Percentiles rank a stretch among this genome's conserved stretches.
Conservation (phyloP, 371 early-diverging fungal species). For the Apophysomyces variabilis region DNA sequence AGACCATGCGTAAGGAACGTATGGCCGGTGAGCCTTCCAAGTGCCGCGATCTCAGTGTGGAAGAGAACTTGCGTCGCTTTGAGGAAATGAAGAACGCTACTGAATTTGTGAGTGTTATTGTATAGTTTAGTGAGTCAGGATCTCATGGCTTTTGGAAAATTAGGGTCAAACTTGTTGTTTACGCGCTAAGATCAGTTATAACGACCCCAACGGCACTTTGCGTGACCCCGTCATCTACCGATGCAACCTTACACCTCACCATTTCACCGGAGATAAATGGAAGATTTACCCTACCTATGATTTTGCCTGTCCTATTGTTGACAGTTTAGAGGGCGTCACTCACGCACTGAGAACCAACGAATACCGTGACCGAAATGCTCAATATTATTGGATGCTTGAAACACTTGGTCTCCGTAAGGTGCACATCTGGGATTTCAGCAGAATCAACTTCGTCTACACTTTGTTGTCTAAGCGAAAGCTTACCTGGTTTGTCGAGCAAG, state of each 20-base stretch:
- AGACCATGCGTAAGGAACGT: conserved; percentile 93
- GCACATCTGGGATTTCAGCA: conserved; percentile 93
- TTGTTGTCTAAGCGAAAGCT: conserved; percentile 99
- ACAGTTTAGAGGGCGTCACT: conserved; percentile 98
- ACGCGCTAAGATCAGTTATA: conserved; percentile 98
- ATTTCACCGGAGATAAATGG: conserved; percentile 89
- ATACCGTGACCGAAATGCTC: conserved; percentile 99
- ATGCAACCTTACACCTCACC: conserved; percentile 94
- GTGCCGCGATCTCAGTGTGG: conserved; percentile 86
- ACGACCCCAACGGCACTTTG: conserved; percentile 95
- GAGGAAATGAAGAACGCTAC: conserved; percentile 95
- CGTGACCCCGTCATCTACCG: conserved; percentile 99
- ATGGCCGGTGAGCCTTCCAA: conserved; percentile 89
- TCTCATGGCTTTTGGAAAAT: conserved; percentile 3
- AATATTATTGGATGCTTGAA: conserved; percentile 99
- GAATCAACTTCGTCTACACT: conserved; percentile 99
- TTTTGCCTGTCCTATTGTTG: conserved; percentile 99
- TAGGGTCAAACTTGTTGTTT: conserved; percentile 89
- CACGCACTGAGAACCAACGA: conserved; percentile 99
- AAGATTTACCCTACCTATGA: conserved; percentile 99
- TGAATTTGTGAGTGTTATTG: conserved; percentile 57
- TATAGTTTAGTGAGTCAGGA: not conserved
- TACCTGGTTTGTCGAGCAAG: conserved; percentile 95
- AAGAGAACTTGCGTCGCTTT: conserved; percentile 93
- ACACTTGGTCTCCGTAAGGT: conserved; percentile 88